Base-by-base conservation (phyloP, 163 green algal genomes). In the Scenedesmus sp. region DNA sequence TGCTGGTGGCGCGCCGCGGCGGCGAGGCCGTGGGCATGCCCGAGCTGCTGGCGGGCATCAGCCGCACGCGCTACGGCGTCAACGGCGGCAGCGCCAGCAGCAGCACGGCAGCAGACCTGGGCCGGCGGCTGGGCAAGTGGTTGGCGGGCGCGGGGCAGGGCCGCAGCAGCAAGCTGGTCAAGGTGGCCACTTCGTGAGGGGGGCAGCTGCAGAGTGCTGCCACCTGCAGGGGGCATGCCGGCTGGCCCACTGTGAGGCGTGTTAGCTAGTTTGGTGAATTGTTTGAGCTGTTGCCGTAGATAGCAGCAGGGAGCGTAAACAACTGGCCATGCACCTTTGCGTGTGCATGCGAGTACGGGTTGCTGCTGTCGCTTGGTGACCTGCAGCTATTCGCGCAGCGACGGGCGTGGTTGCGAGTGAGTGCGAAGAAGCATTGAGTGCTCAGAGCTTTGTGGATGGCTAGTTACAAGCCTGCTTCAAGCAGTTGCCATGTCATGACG, bases 31-130 rank as follows among this genome's bases (percentile, higher is more conserved):
- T 99, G 84, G 91, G 87, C 1, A 46, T 98, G 79, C 5, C 62
- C 0, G 96, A 99, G 83, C 92, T 98, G 86, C 86, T 98, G n/a
- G 94, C 96, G 74, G 97, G 96, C 4, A 93, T 98, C 34, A 90
- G 95, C 70, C 92, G 97, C 23, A 98, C 96, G 2, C 91, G 91
- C 7, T 95, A 93, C 86, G 94, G 94, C 56, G 93, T 95, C 57
- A 93, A 95, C 82, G 94, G 94, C 62, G 83, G 88, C 74, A 87
- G 85, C 82, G 64, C 6, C 66, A 3, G 0, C 64, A 77, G 46
- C 77, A 84, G 82, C 34, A 46, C 34, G 34, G 82, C 76, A n/a
- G 87, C 34, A 2, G 66, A 76, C 66, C 16, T 92, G 20, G 54
- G 66, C 0, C 59, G 85, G 52, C 66, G 84, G 62, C 76, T 95